Evolutionary conservation across 257 asterid genomes (phyloP).

Genomic region (Oldenlandia corymbosa): DNA sequence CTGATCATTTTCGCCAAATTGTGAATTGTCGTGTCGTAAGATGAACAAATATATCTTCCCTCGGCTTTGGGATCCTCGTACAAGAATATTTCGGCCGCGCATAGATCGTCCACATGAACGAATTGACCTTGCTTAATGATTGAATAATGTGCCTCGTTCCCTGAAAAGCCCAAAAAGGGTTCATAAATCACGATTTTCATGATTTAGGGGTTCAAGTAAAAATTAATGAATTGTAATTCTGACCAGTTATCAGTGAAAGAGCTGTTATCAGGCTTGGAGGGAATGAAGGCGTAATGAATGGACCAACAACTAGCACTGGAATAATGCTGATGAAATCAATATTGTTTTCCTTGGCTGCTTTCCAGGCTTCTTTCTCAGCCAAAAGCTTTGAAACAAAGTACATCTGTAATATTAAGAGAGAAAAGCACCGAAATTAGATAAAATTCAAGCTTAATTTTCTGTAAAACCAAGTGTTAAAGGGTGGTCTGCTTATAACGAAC

Average conservation of each 20-base stretch:
- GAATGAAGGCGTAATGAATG: slow-evolving; percentile 64
- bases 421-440: background rate
- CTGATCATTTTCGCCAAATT: slow-evolving; percentile 54
- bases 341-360: slow-evolving; percentile 51
- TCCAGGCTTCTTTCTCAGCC: slow-evolving; percentile 73
- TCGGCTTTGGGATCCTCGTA: slow-evolving; percentile 68
- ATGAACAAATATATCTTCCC: slow-evolving; percentile 88
- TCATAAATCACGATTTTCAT: background rate
- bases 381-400: slow-evolving; percentile 70
- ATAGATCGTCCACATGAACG: slow-evolving; percentile 81
- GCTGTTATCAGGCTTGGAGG: slow-evolving; percentile 91
- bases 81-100: slow-evolving; percentile 88
- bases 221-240: no score
- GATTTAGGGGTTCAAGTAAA: background rate
- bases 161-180: slow-evolving; percentile 27
- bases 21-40: slow-evolving; percentile 69
- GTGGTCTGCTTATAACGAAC: no score
- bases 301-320: slow-evolving; percentile 86
- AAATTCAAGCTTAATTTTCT: no score
- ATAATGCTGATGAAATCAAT: slow-evolving; percentile 70
- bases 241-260: slow-evolving; percentile 78
- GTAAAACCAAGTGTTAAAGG: no score
- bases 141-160: slow-evolving; percentile 76
- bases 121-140: slow-evolving; percentile 80
- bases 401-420: slow-evolving; percentile 51